These are phyloP conservation scores for Knoxdaviesia capensis DNA, from an alignment of 2,329 filamentous ascomycete species.

Conservation along the genomic window DNA sequence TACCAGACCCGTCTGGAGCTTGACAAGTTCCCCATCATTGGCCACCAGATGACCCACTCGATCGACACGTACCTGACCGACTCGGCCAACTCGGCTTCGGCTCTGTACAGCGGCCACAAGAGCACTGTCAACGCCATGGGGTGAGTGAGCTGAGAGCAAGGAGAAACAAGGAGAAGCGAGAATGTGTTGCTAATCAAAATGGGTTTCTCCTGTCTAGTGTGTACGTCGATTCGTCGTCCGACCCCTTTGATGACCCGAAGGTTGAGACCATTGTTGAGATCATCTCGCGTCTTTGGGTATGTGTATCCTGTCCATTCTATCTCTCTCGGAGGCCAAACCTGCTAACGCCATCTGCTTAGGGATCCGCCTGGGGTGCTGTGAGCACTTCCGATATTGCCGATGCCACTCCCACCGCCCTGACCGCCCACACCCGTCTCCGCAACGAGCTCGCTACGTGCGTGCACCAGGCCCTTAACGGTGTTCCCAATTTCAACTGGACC, in stretches of 20 bases:
- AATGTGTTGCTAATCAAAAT: no score
- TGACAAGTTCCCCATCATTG: conserved; percentile 70
- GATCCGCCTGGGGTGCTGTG: conserved; percentile 42
- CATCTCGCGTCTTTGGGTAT: conserved; percentile 47
- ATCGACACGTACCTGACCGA: conserved; percentile 75
- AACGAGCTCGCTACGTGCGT: conserved; percentile 51
- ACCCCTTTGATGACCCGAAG: conserved; percentile 66
- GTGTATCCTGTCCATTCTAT: conserved; percentile 18
- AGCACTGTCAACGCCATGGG: conserved; percentile 65
- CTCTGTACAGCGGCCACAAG: conserved; percentile 70
- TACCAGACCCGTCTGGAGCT: conserved; percentile 58
- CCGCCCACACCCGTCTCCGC: conserved; percentile 52
- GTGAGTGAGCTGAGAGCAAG: conserved; percentile 12
- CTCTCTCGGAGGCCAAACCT: neutral
- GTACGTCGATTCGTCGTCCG: conserved; percentile 56
- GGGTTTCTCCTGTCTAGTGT: conserved; percentile 19
- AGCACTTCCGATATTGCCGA: conserved; percentile 68
- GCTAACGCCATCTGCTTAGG: conserved; percentile 9
- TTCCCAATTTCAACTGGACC: conserved; percentile 68
- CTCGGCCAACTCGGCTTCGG: conserved; percentile 67
- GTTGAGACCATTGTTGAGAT: conserved; percentile 69
- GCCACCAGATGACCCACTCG: conserved; percentile 79
- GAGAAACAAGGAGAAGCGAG: neutral
- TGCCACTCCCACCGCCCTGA: conserved; percentile 60
- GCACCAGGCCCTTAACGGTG: conserved; percentile 55